A percentile compares a stretch with the other conserved stretches of the same genome.
These are phyloP conservation scores for Acanthamoeba divionensis DNA, from an alignment of 208 protist species.

Conservation along the genomic window DNA sequence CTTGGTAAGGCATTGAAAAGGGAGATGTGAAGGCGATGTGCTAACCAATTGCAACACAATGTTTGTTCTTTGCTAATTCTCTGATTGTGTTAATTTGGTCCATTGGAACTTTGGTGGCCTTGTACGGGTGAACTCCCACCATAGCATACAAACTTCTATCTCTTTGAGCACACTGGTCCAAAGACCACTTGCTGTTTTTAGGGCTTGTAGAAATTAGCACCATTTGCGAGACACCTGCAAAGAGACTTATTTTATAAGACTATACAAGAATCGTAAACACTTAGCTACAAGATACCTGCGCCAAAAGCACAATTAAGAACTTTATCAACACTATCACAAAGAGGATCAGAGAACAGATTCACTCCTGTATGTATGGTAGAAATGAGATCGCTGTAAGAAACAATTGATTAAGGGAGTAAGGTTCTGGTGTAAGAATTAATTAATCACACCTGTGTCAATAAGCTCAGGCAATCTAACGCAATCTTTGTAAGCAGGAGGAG, in stretches of 20 bases:
- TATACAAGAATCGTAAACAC: no score
- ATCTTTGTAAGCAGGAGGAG: not conserved
- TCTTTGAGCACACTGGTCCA: not conserved
- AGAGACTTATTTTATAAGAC: not conserved
- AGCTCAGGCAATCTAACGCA: not conserved
- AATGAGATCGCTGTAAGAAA: not conserved
- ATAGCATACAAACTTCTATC: not conserved
- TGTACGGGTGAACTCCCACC: conserved; percentile 26
- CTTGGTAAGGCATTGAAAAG: not conserved
- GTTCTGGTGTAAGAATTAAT: not conserved
- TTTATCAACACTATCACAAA: not conserved
- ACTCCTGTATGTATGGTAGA: not conserved
- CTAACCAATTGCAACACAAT: not conserved
- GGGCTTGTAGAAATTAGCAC: conserved; percentile 18
- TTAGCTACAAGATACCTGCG: not conserved
- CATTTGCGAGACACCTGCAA: conserved; percentile 6
- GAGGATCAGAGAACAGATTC: not conserved
- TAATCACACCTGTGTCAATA: conserved; percentile 3
- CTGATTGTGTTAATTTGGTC: not conserved
- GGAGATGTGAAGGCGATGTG: not conserved
- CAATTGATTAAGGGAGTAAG: no score
- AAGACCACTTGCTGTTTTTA: not conserved
- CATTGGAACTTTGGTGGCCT: not conserved
- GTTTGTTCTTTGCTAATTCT: not conserved
- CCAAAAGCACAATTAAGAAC: not conserved